Percentiles rank a stretch among this genome's conserved stretches.
Conservation (phyloP, 495 filamentous ascomycete genomes). For the Aspergillus bertholletiae region DNA sequence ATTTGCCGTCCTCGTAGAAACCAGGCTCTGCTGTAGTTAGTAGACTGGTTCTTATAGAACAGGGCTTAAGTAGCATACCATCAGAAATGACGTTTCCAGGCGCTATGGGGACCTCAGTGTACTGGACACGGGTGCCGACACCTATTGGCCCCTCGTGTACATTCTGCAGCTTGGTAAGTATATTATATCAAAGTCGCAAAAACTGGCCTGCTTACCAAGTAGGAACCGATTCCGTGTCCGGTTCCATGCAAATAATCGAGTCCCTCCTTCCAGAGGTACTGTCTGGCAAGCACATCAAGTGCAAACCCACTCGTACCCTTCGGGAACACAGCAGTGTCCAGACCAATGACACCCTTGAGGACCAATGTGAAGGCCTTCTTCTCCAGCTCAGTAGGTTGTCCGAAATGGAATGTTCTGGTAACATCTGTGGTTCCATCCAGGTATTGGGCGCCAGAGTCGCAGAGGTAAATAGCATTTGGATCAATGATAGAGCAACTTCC, state of each 20-base stretch:
- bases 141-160: constrained; percentile 98
- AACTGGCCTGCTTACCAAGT: constrained; percentile 45
- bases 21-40: constrained; percentile 67
- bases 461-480: constrained; percentile 85
- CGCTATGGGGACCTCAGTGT: constrained; percentile 83
- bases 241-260: constrained; percentile 97
- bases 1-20: constrained; percentile 96
- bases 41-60: constrained; percentile 2
- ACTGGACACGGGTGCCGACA: constrained; percentile 87
- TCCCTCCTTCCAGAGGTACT: constrained; percentile 88
- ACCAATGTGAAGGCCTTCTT: constrained; percentile 92
- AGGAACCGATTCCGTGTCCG: constrained; percentile 94
- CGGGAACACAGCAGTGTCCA: constrained; percentile 86
- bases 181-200: not conserved
- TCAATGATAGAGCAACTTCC: constrained; percentile 83
- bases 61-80: constrained; percentile 31
- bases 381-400: constrained; percentile 78
- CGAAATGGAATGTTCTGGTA: constrained; percentile 91
- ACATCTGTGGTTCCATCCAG: constrained; percentile 95
- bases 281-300: constrained; percentile 82
- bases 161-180: constrained; percentile 51
- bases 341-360: constrained; percentile 89
- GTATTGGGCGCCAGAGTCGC: constrained; percentile 95
- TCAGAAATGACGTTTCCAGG: constrained; percentile 93
- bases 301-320: constrained; percentile 94